Evolutionary conservation across 345 rosid genomes (phyloP).

Genomic region (Eucalyptus guilfoylei): DNA sequence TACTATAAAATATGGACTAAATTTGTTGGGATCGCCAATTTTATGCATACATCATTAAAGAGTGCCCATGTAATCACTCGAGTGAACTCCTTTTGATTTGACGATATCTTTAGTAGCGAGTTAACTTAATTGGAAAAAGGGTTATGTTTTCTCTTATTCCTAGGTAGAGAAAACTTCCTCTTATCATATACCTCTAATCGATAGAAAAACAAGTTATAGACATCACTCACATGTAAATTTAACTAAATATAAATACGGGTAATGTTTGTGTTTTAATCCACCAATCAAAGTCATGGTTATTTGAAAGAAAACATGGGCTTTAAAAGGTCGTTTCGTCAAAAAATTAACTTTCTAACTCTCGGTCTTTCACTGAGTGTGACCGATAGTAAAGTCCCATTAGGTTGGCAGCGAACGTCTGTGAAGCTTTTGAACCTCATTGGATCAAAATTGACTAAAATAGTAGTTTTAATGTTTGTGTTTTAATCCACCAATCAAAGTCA

Average conservation of each 20-base stretch:
- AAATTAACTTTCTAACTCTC: not conserved
- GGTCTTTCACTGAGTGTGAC: not conserved
- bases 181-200: not conserved
- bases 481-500: not conserved
- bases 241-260: not conserved
- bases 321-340: not conserved
- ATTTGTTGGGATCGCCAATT: not conserved
- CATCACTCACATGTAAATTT: not conserved
- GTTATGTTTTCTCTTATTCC: not conserved
- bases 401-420: not conserved
- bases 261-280: not conserved
- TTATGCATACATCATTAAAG: not conserved
- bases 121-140: not conserved
- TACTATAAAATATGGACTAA: not conserved
- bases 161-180: not conserved
- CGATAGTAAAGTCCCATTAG: not conserved
- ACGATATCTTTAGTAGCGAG: not conserved
- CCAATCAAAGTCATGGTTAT: not conserved
- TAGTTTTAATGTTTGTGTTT: not conserved
- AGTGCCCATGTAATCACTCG: not conserved
- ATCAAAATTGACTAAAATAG: not conserved
- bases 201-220: not conserved
- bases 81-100: not conserved
- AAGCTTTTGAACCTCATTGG: not conserved
- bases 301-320: not conserved